Base-by-base conservation (phyloP, 495 filamentous ascomycete genomes). In the Tricharina praecox region DNA sequence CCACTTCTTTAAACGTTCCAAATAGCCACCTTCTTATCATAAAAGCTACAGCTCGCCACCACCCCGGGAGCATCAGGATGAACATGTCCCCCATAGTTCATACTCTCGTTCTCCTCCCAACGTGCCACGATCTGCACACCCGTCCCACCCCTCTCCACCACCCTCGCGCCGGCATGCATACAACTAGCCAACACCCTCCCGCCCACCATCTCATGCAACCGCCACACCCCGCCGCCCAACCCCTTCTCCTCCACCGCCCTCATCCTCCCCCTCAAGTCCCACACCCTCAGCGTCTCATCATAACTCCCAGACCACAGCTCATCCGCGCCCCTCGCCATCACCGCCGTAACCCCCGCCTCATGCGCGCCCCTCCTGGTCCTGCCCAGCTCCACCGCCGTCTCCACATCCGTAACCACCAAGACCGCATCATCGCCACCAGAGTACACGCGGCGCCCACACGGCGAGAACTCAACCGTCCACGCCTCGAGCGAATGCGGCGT, bases 51-150 rank as follows among this genome's bases (percentile, higher is more conserved):
- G 2, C 42, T 52, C 24, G 53, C 50, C 25, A 61, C 49, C 8
- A 13, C 53, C n/a, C 54, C 39, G n/a, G 46, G 48, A 11, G 39
- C 34, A 20, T 50, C 55, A 11, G 69, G 65, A 64, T 78, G 75
- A 23, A 81, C 72, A 66, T 85, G 85, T 50, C 82, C 81, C 11
- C 79, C 88, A 63, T 97, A 97, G 56, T 88, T 90, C 88, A 96
- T 93, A 61, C 85, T 94, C 66, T 83, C 68, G 64, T 95, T 85
- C 61, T 86, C 83, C 47, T 81, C 82, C 56, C 90, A 90, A 52
- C 71, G 71, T 1, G 73, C 79, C 33, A 93, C 50, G 13, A 88
- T 69, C 40, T 72, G 65, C 53, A 86, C 79, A 16, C 62, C 50
- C 1, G 52, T 55, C 34, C 59, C n/a, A n/a, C n/a, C 54, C 23